phyloP scores from a whole-genome alignment of 2,329 filamentous ascomycete genomes.

The Sporothrix luriei region DNA sequence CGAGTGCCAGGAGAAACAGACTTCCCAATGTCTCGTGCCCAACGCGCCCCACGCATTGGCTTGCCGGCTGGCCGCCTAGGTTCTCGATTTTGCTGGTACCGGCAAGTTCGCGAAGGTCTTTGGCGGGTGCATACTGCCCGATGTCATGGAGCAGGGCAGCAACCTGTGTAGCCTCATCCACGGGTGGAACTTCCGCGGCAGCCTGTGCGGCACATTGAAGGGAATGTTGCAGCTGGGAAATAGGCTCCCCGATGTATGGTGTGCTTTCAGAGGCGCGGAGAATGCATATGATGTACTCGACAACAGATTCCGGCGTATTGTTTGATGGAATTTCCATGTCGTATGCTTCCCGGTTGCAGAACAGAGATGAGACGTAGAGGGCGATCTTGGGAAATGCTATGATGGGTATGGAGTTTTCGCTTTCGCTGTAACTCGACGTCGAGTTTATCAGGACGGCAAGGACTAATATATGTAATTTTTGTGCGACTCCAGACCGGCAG shows the following conservation, averaged over 20 bases:
- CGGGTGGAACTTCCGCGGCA: neutral
- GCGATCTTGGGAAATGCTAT: neutral
- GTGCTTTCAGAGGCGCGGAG: conserved; percentile 20
- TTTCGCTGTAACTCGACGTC: neutral
- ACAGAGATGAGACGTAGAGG: neutral
- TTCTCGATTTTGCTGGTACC: neutral
- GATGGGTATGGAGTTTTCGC: neutral
- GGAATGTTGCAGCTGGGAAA: conserved; percentile 30
- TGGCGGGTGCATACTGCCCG: conserved; percentile 9
- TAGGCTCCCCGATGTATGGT: conserved; percentile 28
- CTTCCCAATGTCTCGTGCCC: conserved; percentile 20
- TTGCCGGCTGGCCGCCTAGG: conserved; percentile 1
- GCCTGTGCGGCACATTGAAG: conserved; percentile 24
- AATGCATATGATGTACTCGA: neutral
- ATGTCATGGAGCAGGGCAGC: conserved; percentile 6
- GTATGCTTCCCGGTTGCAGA: neutral
- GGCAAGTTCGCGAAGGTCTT: neutral
- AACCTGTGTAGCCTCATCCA: conserved; percentile 6
- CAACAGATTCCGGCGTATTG: conserved; percentile 1
- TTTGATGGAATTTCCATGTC: neutral
- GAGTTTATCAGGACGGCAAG: neutral
- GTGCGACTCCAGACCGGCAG: neutral
- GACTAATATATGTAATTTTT: neutral
- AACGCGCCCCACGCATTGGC: neutral
- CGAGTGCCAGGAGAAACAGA: conserved; percentile 25